Base-by-base conservation (phyloP, 805 yeast genomes). In the Cyberlindnera nakhonratchasimensis region DNA sequence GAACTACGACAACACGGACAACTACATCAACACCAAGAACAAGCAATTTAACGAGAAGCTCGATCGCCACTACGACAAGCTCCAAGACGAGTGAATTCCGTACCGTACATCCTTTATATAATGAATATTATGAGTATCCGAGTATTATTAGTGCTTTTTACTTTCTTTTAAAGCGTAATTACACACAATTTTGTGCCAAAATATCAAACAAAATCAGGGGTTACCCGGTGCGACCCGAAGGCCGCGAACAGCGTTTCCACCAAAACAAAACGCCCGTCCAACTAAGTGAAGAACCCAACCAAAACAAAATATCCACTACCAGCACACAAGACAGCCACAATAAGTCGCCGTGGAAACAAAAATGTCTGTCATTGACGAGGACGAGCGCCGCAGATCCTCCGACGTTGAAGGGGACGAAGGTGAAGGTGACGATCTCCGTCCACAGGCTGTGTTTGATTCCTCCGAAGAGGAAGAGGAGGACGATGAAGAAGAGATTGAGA, bases 391-490 rank as follows among this genome's bases (percentile, higher is more conserved):
- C 18, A 39, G 43, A 10, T 22, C 39, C 5, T 50, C 55, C 23
- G 74, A 66, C 28, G 40, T 28, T 10, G 55, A 47, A 19, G 46
- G 10, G 18, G 26, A 22, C 18, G 34, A 20, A 29, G 23, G 14
- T 6, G 40, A 53, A 45, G 77, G 72, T 30, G 75, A 71, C 36
- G 74, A 68, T 47, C 66, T 68, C 6, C 48, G 43, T 19, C 55
- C 44, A 19, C 46, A 47, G 17, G 58, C 58, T 19, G 63, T 55
- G 16, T 74, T 74, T 47, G 93, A 86, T 53, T 85, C 95, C 9
- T 84, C 93, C 11, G 95, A 86, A 42, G 97, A 90, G 47, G 97
- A 89, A 30, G 96, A 86, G 7, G 95, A 86, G 23, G 90, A 82
- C 34, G 96, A 89, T 57, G 96, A 85, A 57, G 96, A 90, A 51